Base-by-base conservation (phyloP, 2,329 filamentous ascomycete species). In the Phialophora verrucosa region DNA sequence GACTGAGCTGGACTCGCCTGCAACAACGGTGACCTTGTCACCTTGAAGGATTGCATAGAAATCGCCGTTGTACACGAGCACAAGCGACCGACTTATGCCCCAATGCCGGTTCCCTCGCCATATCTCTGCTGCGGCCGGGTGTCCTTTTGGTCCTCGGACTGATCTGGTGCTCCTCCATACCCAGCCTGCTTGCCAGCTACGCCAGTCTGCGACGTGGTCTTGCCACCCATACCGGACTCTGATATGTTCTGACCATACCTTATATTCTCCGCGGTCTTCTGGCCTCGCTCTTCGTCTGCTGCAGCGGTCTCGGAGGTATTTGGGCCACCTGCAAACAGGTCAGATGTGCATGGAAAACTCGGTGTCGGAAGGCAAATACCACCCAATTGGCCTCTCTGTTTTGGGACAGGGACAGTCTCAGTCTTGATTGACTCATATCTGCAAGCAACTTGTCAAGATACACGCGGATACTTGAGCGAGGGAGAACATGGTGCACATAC, bases 361-460 rank as follows among this genome's bases (percentile, higher is more conserved):
- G 38, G 38, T n/a, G 17, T 44, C 20, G 47, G 47, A 35, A 70
- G 23, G 20, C 58, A 10, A 50, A 60, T 44, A 86, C 85, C 77
- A 67, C 84, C 83, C 31, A 89, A 74, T 73, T 88, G 85, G 6
- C 87, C 87, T 27, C 81, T 79, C 65, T 84, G 80, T 71, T 87
- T 88, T 17, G 78, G 75, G 59, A 83, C 83, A 0, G 83, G 80
- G 17, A 82, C 70, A 2, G 79, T 82, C 62, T 83, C 80, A n/a
- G 79, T 82, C 58, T 83, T 76, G 59, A 83, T 82, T 58, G 81
- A 84, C 78, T 89, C 87, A 75, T 90, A 88, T 77, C 84, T 86
- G 62, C 3, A 44, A 31, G 29, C n/a, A 58, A 27, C n/a, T 14
- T 20, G 55, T 58, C 20, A 58, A 47, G 14, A 20, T 8, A 44